Evolutionary conservation across 371 early-diverging fungal species (phyloP).

Genomic region (Mortierella sp.): DNA sequence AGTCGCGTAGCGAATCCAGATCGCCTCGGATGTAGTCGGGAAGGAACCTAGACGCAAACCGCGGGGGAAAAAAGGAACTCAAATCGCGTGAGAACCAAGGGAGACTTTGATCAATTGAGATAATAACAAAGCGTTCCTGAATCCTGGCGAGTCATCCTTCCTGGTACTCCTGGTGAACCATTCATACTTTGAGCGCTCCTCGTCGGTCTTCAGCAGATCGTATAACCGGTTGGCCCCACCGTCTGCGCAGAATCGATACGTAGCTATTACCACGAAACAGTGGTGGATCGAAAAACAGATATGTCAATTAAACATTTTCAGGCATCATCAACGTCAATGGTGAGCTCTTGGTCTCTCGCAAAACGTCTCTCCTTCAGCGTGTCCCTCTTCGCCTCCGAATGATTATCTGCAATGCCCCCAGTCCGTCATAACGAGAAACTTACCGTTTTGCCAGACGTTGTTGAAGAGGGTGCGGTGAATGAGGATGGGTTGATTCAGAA

Average conservation of each 20-base stretch:
- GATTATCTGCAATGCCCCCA: not conserved
- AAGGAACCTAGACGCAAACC: conserved; percentile 64
- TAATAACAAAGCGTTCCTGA: not conserved
- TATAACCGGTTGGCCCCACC: conserved; percentile 93
- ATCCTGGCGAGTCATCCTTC: not conserved
- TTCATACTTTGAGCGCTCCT: conserved; percentile 61
- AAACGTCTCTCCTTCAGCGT: not conserved
- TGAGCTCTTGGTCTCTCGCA: no score
- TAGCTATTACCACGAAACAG: conserved; percentile 60
- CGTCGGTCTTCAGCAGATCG: conserved; percentile 69
- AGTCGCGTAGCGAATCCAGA: conserved; percentile 82
- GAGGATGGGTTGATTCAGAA: conserved; percentile 72
- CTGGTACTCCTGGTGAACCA: not conserved
- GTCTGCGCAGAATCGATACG: conserved; percentile 84
- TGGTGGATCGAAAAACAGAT: not conserved
- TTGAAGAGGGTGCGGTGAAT: conserved; percentile 49
- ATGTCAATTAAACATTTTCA: not conserved
- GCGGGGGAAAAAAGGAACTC: not conserved
- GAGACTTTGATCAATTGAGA: not conserved
- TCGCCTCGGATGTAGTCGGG: conserved; percentile 91
- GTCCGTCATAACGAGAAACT: not conserved
- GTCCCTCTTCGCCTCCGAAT: no score
- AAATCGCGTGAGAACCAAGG: not conserved
- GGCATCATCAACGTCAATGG: not conserved
- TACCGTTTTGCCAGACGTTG: conserved; percentile 65